phyloP scores from a whole-genome alignment of 73 alveolate genomes.

The Paramecium octaurelia region DNA sequence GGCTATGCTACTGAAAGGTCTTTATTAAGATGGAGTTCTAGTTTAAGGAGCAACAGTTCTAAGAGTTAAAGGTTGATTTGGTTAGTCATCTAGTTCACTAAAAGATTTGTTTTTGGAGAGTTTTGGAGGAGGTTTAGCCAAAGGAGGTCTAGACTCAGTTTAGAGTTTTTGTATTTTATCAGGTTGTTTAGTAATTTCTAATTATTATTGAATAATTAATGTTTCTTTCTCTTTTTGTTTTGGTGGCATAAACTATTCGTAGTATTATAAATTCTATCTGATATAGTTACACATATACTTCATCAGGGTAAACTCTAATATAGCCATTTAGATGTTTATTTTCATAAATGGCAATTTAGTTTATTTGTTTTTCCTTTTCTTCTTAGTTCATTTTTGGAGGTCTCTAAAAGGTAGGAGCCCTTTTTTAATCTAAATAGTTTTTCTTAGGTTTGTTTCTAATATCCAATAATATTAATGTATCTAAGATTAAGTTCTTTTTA shows the following conservation, averaged over 20 bases:
- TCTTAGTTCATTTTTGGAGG: background rate
- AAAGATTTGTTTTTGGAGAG: background rate
- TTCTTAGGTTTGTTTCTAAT: constrained; percentile 64
- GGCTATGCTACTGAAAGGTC: constrained; percentile 39
- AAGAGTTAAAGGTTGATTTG: background rate
- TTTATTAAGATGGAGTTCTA: background rate
- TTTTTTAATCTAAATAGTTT: constrained; percentile 62
- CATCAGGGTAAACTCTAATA: constrained; percentile 51
- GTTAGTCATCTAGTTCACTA: background rate
- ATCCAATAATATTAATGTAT: constrained; percentile 69
- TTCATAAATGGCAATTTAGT: constrained; percentile 14
- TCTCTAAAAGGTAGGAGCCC: constrained; percentile 55
- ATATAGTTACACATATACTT: background rate
- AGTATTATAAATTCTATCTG: background rate
- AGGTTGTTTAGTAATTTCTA: background rate
- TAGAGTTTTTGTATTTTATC: background rate
- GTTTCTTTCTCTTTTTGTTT: background rate
- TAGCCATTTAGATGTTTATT: constrained; percentile 51
- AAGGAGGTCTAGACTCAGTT: background rate
- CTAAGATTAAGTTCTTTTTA: constrained; percentile 71
- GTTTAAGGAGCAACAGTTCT: background rate
- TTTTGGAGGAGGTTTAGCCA: background rate
- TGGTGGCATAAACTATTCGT: background rate
- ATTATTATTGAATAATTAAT: background rate
- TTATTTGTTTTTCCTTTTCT: background rate